A percentile compares a stretch with the other conserved stretches of the same genome.
Conservation (phyloP, 2,329 filamentous ascomycete species). For the Trichophyton benhamiae region DNA sequence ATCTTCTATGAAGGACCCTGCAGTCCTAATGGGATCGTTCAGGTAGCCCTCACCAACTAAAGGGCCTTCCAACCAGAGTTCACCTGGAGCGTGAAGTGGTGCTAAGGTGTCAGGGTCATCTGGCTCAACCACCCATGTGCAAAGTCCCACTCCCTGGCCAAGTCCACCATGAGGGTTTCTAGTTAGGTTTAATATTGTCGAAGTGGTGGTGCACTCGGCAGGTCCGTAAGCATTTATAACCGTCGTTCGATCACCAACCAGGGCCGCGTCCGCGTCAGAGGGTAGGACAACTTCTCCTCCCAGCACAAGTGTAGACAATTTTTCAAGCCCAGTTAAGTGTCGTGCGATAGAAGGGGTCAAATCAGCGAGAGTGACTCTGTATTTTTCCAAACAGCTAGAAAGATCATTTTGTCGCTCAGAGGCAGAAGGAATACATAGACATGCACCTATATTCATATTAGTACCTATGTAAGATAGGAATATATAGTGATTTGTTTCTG, state of each 20-base stretch:
- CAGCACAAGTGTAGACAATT: constrained; percentile 28
- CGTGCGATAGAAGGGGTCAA: constrained; percentile 49
- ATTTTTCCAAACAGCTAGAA: constrained; percentile 37
- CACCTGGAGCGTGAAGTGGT: constrained; percentile 27
- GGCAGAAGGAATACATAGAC: constrained; percentile 46
- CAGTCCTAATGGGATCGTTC: constrained; percentile 26
- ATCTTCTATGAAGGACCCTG: constrained; percentile 34
- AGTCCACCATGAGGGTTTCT: constrained; percentile 27
- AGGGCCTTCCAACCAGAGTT: constrained; percentile 29
- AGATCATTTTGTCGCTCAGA: constrained; percentile 40
- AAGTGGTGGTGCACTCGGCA: constrained; percentile 33
- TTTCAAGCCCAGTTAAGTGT: constrained; percentile 32
- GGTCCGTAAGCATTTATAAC: constrained; percentile 37
- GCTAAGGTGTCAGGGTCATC: constrained; percentile 22
- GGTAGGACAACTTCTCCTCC: constrained; percentile 36
- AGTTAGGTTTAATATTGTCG: constrained; percentile 27
- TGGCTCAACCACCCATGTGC: constrained; percentile 26
- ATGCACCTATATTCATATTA: constrained; percentile 38
- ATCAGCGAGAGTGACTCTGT: constrained; percentile 43
- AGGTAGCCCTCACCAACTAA: constrained; percentile 31
- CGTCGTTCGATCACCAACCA: constrained; percentile 30
- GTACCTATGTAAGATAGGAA: not conserved
- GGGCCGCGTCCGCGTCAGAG: constrained; percentile 23
- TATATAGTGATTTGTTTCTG: not conserved
- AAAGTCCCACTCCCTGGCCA: constrained; percentile 18